Evolutionary conservation across 1,139 yeast genomes (phyloP).

Genomic region (Magnusiomyces magnusii): DNA sequence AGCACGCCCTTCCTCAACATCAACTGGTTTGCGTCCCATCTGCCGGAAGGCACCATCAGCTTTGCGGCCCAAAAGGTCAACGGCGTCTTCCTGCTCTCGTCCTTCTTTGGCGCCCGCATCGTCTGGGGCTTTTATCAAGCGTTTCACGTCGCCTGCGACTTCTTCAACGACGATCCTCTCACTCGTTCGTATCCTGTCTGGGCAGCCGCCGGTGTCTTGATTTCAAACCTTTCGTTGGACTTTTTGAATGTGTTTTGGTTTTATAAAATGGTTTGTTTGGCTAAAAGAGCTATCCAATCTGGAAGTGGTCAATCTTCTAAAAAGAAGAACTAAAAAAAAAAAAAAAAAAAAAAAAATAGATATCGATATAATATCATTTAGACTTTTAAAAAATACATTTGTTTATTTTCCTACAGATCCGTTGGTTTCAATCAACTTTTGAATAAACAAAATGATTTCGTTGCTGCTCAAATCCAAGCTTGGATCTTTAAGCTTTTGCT

Average conservation of each 20-base stretch:
- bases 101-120: constrained; percentile 73
- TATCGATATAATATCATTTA: too few relatives aligned
- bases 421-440: constrained; percentile 12
- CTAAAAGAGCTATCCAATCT: constrained; percentile 13
- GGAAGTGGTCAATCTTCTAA: constrained; percentile 14
- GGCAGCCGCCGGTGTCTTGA: constrained; percentile 45
- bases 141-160: constrained; percentile 36
- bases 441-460: constrained; percentile 10
- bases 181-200: constrained; percentile 36
- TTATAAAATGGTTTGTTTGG: constrained; percentile 56
- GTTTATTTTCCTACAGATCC: constrained; percentile 8
- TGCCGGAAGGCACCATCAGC: constrained; percentile 50
- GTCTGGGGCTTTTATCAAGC: constrained; percentile 86
- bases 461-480: constrained; percentile 22
- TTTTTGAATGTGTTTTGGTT: constrained; percentile 57
- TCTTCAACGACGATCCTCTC: constrained; percentile 15
- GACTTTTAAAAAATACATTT: too few relatives aligned
- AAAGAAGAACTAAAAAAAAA: too few relatives aligned
- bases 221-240: constrained; percentile 59
- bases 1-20: constrained; percentile 91
- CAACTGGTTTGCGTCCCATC: constrained; percentile 81
- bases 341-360: too few relatives aligned
- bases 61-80: constrained; percentile 51
- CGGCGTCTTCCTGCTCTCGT: constrained; percentile 57
- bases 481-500: constrained; percentile 46